Base-by-base conservation (phyloP, 2,329 filamentous ascomycete genomes). In the Beauveria sp. region DNA sequence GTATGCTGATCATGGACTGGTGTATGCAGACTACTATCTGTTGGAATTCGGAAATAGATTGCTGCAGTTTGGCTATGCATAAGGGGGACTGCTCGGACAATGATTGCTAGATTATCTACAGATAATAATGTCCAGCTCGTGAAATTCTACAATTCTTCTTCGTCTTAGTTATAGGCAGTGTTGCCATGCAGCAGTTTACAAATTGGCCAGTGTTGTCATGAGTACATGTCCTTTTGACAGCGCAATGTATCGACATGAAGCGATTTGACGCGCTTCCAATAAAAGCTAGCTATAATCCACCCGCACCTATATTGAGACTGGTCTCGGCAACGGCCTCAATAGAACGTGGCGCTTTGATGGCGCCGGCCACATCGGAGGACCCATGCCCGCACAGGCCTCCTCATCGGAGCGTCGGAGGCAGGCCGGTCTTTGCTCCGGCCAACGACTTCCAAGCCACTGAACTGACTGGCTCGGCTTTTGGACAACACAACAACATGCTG, bases 1-100 rank as follows among this genome's bases (percentile, higher is more conserved):
- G 45, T 73, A 74, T 48, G 65, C 63, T 5, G 67, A 76, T 38
- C 74, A 75, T 64, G 78, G 77, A 0, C 65, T 81, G 8, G 78
- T 81, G 1, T 81, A 81, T 67, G 79, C 76, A 3, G 78, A 80
- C 65, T 81, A 81, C 63, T 81, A 76, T 63, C 65, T 81, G 51
- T 64, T 80, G 5, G 76, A 79, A 62, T 79, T 78, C 69, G 78
- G 78, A 3, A 81, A 81, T 57, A 74, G 76, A 52, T 64, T 82
- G n/a, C 61, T 81, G 46, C 65, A 69, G 42, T 71, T 76, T 71
- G 71, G 72, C 1, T 53, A 62, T 24, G 52, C 45, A 18, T 62
- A 46, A 61, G 4, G 28, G 38, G 20, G 34, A 38, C 34, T 43
- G 20, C 14, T 43, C 20, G 26, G 40, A 43, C 12, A n/a, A 26